These are phyloP conservation scores for Testicularia cyperi DNA, from an alignment of 1,284 basidiomycete genomes.

Conservation along the genomic window DNA sequence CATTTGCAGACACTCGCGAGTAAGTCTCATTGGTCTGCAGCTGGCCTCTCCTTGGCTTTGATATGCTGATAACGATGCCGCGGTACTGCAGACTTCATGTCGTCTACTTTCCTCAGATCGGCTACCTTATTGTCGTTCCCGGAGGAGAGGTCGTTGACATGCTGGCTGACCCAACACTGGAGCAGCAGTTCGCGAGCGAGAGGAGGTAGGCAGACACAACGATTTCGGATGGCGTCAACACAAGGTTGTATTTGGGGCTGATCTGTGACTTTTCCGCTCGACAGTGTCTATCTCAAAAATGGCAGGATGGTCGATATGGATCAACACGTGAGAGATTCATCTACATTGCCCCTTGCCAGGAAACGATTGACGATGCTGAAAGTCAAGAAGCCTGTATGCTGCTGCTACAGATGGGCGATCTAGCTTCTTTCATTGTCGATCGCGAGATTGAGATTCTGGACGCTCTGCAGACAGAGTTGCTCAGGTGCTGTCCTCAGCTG, in stretches of 20 bases:
- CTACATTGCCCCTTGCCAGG: background rate
- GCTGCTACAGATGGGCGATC: constrained; percentile 19
- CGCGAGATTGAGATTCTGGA: constrained; percentile 35
- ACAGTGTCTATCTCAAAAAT: constrained; percentile 34
- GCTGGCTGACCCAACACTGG: constrained; percentile 10
- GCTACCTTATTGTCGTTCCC: constrained; percentile 30
- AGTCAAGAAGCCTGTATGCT: too few relatives aligned
- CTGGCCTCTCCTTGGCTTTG: background rate
- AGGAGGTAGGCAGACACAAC: constrained; percentile 18
- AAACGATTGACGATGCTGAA: background rate
- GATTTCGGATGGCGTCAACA: too few relatives aligned
- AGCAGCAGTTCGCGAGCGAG: constrained; percentile 19
- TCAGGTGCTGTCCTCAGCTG: constrained; percentile 9
- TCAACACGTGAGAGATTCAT: constrained; percentile 8
- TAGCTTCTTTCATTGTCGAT: constrained; percentile 32
- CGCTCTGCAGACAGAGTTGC: constrained; percentile 6
- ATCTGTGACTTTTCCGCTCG: background rate
- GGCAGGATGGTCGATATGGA: constrained; percentile 18
- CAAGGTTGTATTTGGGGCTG: too few relatives aligned
- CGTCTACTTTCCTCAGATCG: constrained; percentile 39
- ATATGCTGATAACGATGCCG: background rate
- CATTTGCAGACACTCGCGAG: constrained; percentile 9
- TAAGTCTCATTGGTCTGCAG: constrained; percentile 3
- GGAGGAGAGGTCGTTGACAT: constrained; percentile 13
- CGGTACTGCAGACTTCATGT: constrained; percentile 11